Conservation (phyloP, 257 asterid species). For the Mitragyna speciosa region DNA sequence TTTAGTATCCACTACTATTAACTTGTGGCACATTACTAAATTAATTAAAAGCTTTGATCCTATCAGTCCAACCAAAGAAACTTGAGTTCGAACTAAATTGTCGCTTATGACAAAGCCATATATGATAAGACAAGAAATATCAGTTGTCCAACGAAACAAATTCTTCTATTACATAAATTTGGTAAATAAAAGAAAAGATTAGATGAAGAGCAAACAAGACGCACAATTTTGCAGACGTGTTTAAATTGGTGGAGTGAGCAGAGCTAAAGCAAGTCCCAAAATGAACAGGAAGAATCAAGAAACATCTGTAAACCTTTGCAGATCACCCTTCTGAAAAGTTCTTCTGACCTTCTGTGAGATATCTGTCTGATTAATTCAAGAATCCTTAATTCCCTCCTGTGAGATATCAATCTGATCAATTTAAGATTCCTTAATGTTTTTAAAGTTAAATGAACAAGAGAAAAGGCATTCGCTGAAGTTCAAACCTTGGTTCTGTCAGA, state of each 20-base stretch:
- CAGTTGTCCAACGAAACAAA: background rate
- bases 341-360: background rate
- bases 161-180: background rate
- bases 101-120: background rate
- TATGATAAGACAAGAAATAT: background rate
- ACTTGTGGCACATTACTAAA: no score
- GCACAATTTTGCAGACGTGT: background rate
- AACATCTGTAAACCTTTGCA: background rate
- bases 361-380: background rate
- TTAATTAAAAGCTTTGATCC: no score
- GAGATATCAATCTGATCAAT: background rate
- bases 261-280: background rate
- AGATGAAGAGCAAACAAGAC: background rate
- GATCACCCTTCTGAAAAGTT: background rate
- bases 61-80: background rate
- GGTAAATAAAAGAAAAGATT: background rate
- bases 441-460: background rate
- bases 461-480: background rate
- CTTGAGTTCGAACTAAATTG: background rate
- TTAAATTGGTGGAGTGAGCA: constrained; percentile 2
- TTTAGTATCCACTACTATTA: no score
- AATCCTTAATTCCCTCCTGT: background rate
- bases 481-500: background rate
- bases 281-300: background rate
- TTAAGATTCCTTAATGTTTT: background rate